phyloP scores from a whole-genome alignment of 2,329 filamentous ascomycete species.

The Hortaea werneckii region DNA sequence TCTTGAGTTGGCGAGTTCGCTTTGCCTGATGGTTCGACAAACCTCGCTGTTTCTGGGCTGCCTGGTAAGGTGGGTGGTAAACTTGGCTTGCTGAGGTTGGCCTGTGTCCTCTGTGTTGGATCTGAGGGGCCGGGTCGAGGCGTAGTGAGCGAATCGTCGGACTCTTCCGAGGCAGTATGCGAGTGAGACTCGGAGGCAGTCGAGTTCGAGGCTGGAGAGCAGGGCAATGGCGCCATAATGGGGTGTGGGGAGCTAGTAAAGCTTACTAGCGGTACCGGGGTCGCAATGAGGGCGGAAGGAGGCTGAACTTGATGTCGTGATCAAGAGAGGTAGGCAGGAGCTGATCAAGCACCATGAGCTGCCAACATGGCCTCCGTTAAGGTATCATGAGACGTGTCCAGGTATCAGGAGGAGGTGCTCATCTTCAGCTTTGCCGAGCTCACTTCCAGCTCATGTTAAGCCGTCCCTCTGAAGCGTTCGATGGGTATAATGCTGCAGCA shows the following conservation, averaged over 20 bases:
- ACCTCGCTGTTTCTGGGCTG: conserved; percentile 3
- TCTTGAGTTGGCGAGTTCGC: neutral
- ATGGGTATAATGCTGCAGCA: too few species aligned
- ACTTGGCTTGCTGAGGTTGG: conserved; percentile 17
- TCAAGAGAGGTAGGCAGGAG: neutral
- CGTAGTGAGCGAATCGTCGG: conserved; percentile 23
- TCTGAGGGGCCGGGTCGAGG: conserved; percentile 24
- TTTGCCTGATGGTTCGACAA: neutral
- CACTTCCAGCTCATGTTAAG: neutral
- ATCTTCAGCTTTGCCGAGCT: neutral
- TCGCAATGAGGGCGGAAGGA: neutral
- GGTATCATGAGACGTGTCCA: neutral
- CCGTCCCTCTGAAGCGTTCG: too few species aligned
- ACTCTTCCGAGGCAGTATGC: conserved; percentile 16
- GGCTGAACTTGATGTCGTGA: neutral
- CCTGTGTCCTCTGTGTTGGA: conserved; percentile 17
- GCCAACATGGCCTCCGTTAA: neutral
- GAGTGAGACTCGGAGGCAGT: conserved; percentile 17
- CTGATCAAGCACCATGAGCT: neutral
- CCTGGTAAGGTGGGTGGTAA: conserved; percentile 8
- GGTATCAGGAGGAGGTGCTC: neutral
- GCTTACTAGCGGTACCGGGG: neutral
- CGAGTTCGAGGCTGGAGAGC: conserved; percentile 24
- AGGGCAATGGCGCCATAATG: conserved; percentile 14
- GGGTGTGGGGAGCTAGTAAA: conserved; percentile 1